These are phyloP conservation scores for Mallotus japonicus DNA, from an alignment of 441 rosid species.

Conservation along the genomic window DNA sequence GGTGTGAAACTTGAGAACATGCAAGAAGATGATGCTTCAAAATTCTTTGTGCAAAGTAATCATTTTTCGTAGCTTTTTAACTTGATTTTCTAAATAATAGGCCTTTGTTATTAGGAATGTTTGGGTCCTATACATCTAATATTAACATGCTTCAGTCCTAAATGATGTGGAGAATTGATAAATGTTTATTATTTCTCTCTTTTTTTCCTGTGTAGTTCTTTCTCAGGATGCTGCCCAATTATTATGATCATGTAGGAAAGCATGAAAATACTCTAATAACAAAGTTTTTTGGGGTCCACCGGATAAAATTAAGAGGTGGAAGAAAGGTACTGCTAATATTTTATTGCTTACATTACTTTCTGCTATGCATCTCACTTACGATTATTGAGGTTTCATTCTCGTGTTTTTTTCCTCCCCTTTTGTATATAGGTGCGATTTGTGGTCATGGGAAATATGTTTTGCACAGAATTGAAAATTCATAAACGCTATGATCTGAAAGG, in stretches of 20 bases:
- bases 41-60: not conserved
- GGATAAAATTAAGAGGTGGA: slow-evolving; percentile 69
- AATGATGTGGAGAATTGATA: not conserved
- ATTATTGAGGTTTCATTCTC: slow-evolving; percentile 11
- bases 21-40: not conserved
- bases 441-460: slow-evolving; percentile 99
- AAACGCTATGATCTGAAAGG: slow-evolving; percentile 92
- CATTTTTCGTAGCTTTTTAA: not conserved
- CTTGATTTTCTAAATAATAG: not conserved
- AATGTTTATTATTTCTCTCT: not conserved
- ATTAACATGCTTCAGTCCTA: not conserved
- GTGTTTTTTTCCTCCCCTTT: slow-evolving; percentile 14
- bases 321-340: slow-evolving; percentile 54
- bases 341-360: slow-evolving; percentile 8
- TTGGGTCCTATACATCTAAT: too few species aligned
- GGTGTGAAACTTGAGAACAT: not conserved
- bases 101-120: not conserved
- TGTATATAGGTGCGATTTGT: slow-evolving; percentile 78
- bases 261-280: slow-evolving; percentile 95
- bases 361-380: slow-evolving; percentile 15
- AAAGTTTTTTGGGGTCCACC: slow-evolving; percentile 88
- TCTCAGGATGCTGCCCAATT: slow-evolving; percentile 80
- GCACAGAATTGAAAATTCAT: slow-evolving; percentile 94
- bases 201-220: slow-evolving; percentile 52
- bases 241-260: slow-evolving; percentile 64